These are phyloP conservation scores for Penicillium sumatraense DNA, from an alignment of 2,329 filamentous ascomycete genomes.

Conservation along the genomic window DNA sequence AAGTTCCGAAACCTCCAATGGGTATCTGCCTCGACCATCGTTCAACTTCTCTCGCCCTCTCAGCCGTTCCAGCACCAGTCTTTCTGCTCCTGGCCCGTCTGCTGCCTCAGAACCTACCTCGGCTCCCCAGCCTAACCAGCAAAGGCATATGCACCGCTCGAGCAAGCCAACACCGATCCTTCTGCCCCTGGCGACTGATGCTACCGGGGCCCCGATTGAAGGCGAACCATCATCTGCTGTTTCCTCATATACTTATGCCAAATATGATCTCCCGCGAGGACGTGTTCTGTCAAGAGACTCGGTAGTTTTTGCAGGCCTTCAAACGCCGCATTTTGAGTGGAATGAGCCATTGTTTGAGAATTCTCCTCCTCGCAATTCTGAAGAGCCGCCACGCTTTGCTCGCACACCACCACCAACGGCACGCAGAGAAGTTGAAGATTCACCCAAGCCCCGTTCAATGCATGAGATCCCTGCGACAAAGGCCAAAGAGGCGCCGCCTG, in stretches of 20 bases:
- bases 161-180: slow-evolving; percentile 40
- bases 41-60: slow-evolving; percentile 95
- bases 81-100: slow-evolving; percentile 39
- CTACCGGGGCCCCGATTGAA: slow-evolving; percentile 24
- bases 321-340: slow-evolving; percentile 65
- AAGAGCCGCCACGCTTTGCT: slow-evolving; percentile 26
- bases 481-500: slow-evolving; percentile 9
- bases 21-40: slow-evolving; percentile 69
- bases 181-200: slow-evolving; percentile 30
- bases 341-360: slow-evolving; percentile 59
- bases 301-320: slow-evolving; percentile 60
- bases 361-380: slow-evolving; percentile 37
- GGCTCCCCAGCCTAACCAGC: slow-evolving; percentile 16
- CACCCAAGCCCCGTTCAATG: slow-evolving; percentile 34
- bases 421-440: slow-evolving; percentile 21
- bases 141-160: slow-evolving; percentile 28
- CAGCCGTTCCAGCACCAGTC: slow-evolving; percentile 59
- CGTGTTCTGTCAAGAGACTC: slow-evolving; percentile 75
- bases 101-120: slow-evolving; percentile 42
- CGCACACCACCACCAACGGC: slow-evolving; percentile 40
- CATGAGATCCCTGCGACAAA: slow-evolving; percentile 30
- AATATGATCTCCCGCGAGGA: slow-evolving; percentile 80
- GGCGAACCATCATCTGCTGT: slow-evolving; percentile 51
- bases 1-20: slow-evolving; percentile 76
- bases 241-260: slow-evolving; percentile 84